Percentiles rank a stretch among this genome's conserved stretches.
Conservation (phyloP, 2,329 filamentous ascomycete species). For the Aspergillus glaucus region DNA sequence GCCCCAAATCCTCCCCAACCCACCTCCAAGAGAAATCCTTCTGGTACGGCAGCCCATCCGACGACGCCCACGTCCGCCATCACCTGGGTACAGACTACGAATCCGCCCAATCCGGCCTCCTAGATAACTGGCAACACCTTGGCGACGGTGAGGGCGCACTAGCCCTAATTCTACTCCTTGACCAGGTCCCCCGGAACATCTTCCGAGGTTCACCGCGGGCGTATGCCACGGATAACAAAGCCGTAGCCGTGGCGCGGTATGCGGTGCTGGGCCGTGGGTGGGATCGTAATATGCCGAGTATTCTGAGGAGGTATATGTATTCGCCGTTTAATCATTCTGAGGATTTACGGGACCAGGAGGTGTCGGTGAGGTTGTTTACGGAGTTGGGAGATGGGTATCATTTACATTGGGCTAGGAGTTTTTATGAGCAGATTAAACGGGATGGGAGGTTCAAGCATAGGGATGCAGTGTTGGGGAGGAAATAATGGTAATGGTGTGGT, state of each 20-base stretch:
- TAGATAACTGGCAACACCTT: conserved; percentile 14
- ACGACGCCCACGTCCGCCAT: conserved; percentile 16
- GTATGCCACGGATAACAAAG: conserved; percentile 26
- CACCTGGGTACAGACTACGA: conserved; percentile 13
- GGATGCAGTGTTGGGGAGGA: conserved; percentile 17
- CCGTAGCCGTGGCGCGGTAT: conserved; percentile 18
- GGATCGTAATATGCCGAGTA: conserved; percentile 17
- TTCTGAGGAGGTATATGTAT: conserved; percentile 27
- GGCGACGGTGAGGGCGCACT: conserved; percentile 20
- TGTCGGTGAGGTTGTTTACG: conserved; percentile 11
- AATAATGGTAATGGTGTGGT: not conserved
- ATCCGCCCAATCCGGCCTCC: conserved; percentile 12
- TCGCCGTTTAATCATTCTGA: conserved; percentile 33
- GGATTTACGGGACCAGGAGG: conserved; percentile 23
- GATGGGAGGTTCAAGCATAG: conserved; percentile 21
- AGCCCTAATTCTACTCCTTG: conserved; percentile 33
- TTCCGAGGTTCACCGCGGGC: conserved; percentile 26
- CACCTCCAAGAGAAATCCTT: conserved; percentile 17
- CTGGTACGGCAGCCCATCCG: conserved; percentile 14
- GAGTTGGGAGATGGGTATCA: conserved; percentile 10
- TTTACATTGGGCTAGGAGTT: conserved; percentile 15
- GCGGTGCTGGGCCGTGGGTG: conserved; percentile 20
- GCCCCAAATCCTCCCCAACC: conserved; percentile 9
- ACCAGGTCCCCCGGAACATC: conserved; percentile 35
- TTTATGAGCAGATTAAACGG: conserved; percentile 13